phyloP scores from a whole-genome alignment of 306 rosid species.

The Cicer chorassanicum region DNA sequence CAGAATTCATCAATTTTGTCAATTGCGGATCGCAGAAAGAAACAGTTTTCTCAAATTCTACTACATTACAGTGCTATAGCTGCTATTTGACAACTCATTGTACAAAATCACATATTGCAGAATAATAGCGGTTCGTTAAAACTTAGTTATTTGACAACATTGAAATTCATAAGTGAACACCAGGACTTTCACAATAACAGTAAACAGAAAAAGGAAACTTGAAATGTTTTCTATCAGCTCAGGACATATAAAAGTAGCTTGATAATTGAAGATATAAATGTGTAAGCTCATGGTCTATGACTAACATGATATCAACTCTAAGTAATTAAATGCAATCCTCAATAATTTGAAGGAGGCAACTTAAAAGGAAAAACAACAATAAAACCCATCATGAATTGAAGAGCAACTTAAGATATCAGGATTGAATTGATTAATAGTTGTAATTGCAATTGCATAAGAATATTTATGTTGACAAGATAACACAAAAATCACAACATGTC shows the following conservation, averaged over 20 bases:
- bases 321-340: slow-evolving; percentile 13
- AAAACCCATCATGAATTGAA: background rate
- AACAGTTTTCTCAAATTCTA: no score
- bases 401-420: slow-evolving; percentile 14
- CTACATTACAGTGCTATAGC: no score
- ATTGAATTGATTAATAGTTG: background rate
- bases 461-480: background rate
- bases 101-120: no score
- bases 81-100: no score
- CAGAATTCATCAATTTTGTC: background rate
- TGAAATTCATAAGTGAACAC: background rate
- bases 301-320: background rate
- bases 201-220: slow-evolving; percentile 24
- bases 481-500: background rate
- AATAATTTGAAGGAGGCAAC: slow-evolving; percentile 3
- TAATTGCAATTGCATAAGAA: background rate
- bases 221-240: background rate
- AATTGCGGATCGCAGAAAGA: no score
- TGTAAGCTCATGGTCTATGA: background rate
- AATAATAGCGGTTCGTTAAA: no score
- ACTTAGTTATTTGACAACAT: no score
- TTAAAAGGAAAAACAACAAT: background rate
- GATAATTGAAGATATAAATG: slow-evolving; percentile 1
- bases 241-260: background rate
- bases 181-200: slow-evolving; percentile 4